Conservation (phyloP, 352 stramenopile species). For the Halophytophthora batemanensis region DNA sequence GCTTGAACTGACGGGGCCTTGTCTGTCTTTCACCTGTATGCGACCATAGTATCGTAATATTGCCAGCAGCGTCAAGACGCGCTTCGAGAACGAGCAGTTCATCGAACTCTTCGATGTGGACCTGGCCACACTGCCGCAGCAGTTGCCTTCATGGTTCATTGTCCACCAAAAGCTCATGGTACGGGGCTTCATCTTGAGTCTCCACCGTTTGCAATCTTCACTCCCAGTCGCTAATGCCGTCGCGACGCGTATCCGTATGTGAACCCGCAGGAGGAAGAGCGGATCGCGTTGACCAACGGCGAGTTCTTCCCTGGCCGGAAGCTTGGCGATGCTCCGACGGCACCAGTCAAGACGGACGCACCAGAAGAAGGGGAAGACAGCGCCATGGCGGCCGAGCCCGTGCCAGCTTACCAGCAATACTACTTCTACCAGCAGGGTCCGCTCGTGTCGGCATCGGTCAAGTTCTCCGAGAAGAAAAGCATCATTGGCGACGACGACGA, state of each 20-base stretch:
- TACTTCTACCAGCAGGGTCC: conserved; percentile 79
- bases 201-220: neutral
- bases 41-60: conserved; percentile 75
- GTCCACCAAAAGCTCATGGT: conserved; percentile 79
- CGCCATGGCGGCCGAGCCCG: neutral
- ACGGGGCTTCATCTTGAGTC: neutral
- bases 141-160: conserved; percentile 79
- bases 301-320: conserved; percentile 64
- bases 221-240: conserved; percentile 1
- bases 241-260: neutral
- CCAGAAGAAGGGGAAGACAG: conserved; percentile 5
- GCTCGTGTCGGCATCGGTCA: conserved; percentile 75
- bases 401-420: conserved; percentile 74
- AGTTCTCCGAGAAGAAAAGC: conserved; percentile 88
- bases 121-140: conserved; percentile 73
- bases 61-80: conserved; percentile 80
- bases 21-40: neutral
- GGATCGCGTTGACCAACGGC: conserved; percentile 57
- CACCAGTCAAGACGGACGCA: conserved; percentile 5
- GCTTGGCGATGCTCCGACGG: conserved; percentile 8
- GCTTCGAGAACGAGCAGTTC: conserved; percentile 88
- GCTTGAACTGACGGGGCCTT: neutral
- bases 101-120: conserved; percentile 88
- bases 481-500: conserved; percentile 88
- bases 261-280: conserved; percentile 60